Base-by-base conservation (phyloP, 768 basidiomycete species). In the Neoboletus subvelutipes region DNA sequence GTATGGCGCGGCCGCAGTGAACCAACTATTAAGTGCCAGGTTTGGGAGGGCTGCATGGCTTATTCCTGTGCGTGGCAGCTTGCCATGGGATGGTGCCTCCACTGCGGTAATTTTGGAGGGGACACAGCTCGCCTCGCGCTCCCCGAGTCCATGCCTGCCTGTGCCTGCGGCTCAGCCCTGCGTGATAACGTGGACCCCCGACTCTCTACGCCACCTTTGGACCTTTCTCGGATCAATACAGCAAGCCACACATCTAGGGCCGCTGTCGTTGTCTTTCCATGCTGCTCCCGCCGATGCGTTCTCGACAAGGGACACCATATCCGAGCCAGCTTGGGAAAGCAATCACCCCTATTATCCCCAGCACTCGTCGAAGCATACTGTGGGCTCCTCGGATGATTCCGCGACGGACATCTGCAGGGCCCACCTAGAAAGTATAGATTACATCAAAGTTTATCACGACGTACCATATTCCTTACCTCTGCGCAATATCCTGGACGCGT, bases 361-460 rank as follows among this genome's bases (percentile, higher is more conserved):
- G 37, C 63, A 46, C 41, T 59, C 47, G 49, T 59, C 61, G 51
- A 62, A 37, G 51, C 57, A 41, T 22, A 46, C 59, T 33, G 7
- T 39, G 41, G 55, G 24, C 20, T 55, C 54, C 31, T 54, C 42
- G 28, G 57, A 63, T 29, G 54, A 42, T 22, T 58, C 58, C 24
- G 43, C 59, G 40, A 36, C 56, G 37, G 66, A 66, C 28, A 50
- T 64, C 17, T 59, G 56, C 58, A 58, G 29, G 31, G 52, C 59
- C 12, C 64, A 64, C 20, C 53, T 80, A 48, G 70, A 71, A 37
- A 55, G 55, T 9, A 64, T 73, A 43, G 83, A 86, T 62, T 74
- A 81, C 61, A 79, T 86, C 72, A 84, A 83, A 66, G 68, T 86
- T 34, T 84, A 84, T 66, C 83, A 85, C 62, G 83, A 85, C 59